Base-by-base conservation (phyloP, 306 rosid genomes). In the Vigna reflexopilosa region DNA sequence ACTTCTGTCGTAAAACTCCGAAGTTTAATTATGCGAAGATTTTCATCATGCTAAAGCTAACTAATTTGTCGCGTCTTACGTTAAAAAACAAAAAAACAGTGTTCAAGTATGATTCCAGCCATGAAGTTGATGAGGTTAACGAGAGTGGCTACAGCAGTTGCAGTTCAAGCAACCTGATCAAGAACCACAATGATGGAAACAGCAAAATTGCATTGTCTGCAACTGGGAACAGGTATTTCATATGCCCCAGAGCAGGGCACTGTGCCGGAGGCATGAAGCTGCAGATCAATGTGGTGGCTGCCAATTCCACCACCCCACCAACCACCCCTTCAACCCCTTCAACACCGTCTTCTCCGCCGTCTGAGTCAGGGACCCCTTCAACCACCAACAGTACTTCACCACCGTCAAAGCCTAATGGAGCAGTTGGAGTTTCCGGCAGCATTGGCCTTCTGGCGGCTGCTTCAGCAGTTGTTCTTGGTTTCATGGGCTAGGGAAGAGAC, bases 401-500 rank as follows among this genome's bases (percentile, higher is more conserved):
- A 5, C 56, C 92, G 1, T 70, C 88, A 11, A 70, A 74, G 34
- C 28, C 76, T 4, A 80, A 30, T 16, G 88, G 65, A 26, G 89
- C 87, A 0, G n/a, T 78, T 0, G 38, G 57, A 40, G 72, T 80
- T 77, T 69, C 81, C 0, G 16, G 66, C 55, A 59, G 57, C 32
- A 58, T 88, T 80, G 76, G 10, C 1, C 52, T 75, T 10, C 72
- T 86, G 73, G 19, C 88, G 63, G 92, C 84, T 65, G 82, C 70
- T 9, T 52, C 79, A 42, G 80, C 76, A 6, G 6, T 82, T 68
- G 24, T 86, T 75, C 42, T 87, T 78, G 85, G 69, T 11, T 66
- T 82, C 73, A 83, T 76, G 85, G 67, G 83, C 86, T 85, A 89
- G 97, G 93, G 84, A 62, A 88, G 92, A 88, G 93, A 83, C 92